Evolutionary conservation across 2,329 filamentous ascomycete species (phyloP).

Genomic region (Sporothrix inflata): DNA sequence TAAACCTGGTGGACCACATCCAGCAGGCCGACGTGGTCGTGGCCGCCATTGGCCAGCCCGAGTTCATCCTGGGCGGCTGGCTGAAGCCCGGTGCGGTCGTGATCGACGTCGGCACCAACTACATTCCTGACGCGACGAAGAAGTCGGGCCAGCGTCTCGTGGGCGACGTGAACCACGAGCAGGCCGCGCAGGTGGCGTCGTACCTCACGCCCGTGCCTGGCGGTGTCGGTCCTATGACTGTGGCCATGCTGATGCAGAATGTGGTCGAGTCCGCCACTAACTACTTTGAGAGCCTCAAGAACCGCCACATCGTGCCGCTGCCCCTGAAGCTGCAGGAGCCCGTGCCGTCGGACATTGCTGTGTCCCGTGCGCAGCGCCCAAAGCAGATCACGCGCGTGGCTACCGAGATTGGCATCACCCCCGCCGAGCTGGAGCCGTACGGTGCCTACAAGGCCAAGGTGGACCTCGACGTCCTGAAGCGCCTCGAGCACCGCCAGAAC

Average conservation of each 20-base stretch:
- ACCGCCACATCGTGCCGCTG: conserved; percentile 78
- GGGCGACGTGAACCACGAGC: conserved; percentile 91
- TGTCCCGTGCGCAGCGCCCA: conserved; percentile 87
- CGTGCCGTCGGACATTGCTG: conserved; percentile 93
- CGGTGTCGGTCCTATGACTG: conserved; percentile 97
- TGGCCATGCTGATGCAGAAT: conserved; percentile 96
- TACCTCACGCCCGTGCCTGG: conserved; percentile 95
- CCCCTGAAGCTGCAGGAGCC: conserved; percentile 77
- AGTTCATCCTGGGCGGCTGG: conserved; percentile 93
- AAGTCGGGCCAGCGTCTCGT: conserved; percentile 92
- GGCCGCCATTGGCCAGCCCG: conserved; percentile 84
- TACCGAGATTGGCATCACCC: conserved; percentile 81
- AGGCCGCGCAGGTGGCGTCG: conserved; percentile 82
- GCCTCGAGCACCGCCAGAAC: conserved; percentile 83
- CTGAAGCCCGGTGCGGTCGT: conserved; percentile 93
- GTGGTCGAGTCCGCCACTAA: conserved; percentile 82
- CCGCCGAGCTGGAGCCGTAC: conserved; percentile 91
- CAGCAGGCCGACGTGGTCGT: conserved; percentile 88
- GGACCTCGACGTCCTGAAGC: conserved; percentile 77
- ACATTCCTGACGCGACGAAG: conserved; percentile 82
- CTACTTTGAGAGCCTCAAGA: conserved; percentile 82
- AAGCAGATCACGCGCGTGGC: conserved; percentile 87
- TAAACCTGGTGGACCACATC: conserved; percentile 71
- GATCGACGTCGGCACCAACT: conserved; percentile 98
- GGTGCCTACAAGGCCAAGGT: conserved; percentile 97